These are phyloP conservation scores for Simplicillium sp. DNA, from an alignment of 2,329 filamentous ascomycete species.

Conservation along the genomic window DNA sequence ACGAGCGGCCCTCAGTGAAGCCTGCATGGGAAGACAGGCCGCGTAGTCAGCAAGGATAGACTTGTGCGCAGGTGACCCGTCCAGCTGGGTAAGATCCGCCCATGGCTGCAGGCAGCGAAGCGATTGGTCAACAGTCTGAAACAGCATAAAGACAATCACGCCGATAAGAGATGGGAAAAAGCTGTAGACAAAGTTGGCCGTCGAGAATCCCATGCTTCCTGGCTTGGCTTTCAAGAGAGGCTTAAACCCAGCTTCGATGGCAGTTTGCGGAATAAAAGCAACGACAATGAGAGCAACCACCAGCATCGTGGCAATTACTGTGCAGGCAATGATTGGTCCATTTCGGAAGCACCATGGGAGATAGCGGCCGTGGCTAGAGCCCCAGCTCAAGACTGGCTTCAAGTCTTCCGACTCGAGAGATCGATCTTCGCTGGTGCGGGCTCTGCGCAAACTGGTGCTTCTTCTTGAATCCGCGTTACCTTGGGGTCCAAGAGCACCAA, in stretches of 20 bases:
- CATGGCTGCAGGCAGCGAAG: conserved; percentile 61
- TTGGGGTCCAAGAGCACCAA: conserved; percentile 45
- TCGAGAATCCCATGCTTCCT: conserved; percentile 59
- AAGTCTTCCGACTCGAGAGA: conserved; percentile 20
- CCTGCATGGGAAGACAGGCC: conserved; percentile 53
- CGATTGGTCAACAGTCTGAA: conserved; percentile 57
- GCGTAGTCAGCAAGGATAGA: conserved; percentile 65
- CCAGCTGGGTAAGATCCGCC: conserved; percentile 46
- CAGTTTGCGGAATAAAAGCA: conserved; percentile 63
- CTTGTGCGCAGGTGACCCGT: conserved; percentile 51
- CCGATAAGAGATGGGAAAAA: conserved; percentile 64
- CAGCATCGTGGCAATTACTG: conserved; percentile 48
- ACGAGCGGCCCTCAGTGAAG: conserved; percentile 44
- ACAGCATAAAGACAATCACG: conserved; percentile 55
- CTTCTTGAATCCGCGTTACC: conserved; percentile 14
- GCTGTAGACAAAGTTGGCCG: conserved; percentile 80
- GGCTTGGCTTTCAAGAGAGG: conserved; percentile 57
- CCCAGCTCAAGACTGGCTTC: conserved; percentile 15
- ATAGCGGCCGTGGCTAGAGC: conserved; percentile 42
- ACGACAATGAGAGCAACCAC: conserved; percentile 65
- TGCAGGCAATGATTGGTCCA: conserved; percentile 55
- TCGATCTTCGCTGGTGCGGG: conserved; percentile 16
- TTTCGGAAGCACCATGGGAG: conserved; percentile 70
- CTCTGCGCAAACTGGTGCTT: conserved; percentile 15
- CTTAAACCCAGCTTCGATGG: conserved; percentile 60